These are phyloP conservation scores for Podospora pseudocomata DNA, from an alignment of 495 filamentous ascomycete genomes.

Conservation along the genomic window DNA sequence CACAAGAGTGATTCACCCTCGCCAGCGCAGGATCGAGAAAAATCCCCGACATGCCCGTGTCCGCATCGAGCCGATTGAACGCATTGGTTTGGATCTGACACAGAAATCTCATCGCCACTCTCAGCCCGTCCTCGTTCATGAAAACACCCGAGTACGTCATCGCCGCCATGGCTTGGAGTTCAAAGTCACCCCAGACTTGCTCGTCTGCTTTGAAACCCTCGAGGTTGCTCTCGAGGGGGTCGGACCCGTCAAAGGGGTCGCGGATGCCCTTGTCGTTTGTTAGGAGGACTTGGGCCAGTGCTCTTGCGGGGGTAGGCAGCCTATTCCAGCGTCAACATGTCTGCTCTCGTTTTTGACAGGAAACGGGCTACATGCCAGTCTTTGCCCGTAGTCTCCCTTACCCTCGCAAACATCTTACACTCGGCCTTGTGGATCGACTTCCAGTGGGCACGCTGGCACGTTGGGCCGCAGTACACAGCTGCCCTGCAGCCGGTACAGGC, in stretches of 20 bases:
- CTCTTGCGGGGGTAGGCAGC: conserved; percentile 48
- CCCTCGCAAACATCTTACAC: conserved; percentile 44
- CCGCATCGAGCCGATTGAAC: conserved; percentile 41
- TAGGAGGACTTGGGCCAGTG: conserved; percentile 39
- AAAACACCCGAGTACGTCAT: conserved; percentile 33
- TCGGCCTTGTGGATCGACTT: conserved; percentile 47
- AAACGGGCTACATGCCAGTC: conserved; percentile 15
- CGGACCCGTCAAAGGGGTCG: conserved; percentile 28
- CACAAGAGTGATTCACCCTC: conserved; percentile 53
- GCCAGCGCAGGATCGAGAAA: conserved; percentile 45
- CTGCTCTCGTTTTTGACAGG: background rate
- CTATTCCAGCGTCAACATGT: background rate
- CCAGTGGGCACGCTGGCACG: conserved; percentile 59
- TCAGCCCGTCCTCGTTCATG: conserved; percentile 4
- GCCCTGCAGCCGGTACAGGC: conserved; percentile 50
- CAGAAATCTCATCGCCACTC: conserved; percentile 8
- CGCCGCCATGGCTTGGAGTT: conserved; percentile 47
- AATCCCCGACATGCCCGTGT: conserved; percentile 38
- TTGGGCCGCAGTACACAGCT: conserved; percentile 49
- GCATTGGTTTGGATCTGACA: conserved; percentile 47
- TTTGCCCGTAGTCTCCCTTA: conserved; percentile 21
- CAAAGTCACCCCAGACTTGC: conserved; percentile 36
- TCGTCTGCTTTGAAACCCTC: conserved; percentile 25
- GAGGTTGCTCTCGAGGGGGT: conserved; percentile 37
- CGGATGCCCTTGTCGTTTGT: conserved; percentile 15